Evolutionary conservation across 345 rosid species (phyloP).

Genomic region (Physaria fendleri): DNA sequence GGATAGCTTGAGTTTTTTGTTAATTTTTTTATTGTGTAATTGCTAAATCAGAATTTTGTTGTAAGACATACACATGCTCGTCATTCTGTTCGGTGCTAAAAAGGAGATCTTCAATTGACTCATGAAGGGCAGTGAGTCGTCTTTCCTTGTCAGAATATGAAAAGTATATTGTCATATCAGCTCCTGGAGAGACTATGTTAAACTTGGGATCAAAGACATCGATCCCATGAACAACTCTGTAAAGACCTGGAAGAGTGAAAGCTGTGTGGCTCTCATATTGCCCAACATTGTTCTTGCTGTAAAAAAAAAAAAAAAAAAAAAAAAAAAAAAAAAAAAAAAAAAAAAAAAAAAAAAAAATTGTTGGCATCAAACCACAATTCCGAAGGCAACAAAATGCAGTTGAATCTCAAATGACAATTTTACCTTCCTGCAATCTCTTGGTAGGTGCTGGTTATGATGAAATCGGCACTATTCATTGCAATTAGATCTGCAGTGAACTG

Average conservation of each 20-base stretch:
- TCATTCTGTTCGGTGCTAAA: constrained; percentile 39
- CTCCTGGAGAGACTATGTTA: constrained; percentile 62
- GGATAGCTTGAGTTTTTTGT: no score
- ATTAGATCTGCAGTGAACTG: constrained; percentile 54
- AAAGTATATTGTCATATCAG: constrained; percentile 56
- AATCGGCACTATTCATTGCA: constrained; percentile 56
- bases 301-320: no score
- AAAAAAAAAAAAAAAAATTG: no score
- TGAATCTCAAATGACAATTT: neutral
- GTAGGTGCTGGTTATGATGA: constrained; percentile 49
- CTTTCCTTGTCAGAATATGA: constrained; percentile 45
- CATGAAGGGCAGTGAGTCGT: constrained; percentile 48
- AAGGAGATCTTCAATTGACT: constrained; percentile 44
- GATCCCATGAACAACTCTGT: constrained; percentile 57
- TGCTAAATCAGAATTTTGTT: neutral
- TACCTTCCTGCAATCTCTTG: constrained; percentile 55
- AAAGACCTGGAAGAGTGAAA: constrained; percentile 58
- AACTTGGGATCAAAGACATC: constrained; percentile 61
- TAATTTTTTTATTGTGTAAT: no score
- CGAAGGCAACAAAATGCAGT: neutral
- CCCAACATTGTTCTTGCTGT: constrained; percentile 50
- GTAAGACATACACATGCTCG: constrained; percentile 47
- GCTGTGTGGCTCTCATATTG: constrained; percentile 58
- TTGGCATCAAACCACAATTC: constrained; percentile 4
- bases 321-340: no score